Evolutionary conservation across 345 rosid species (phyloP).

Genomic region (Salix dunnii): DNA sequence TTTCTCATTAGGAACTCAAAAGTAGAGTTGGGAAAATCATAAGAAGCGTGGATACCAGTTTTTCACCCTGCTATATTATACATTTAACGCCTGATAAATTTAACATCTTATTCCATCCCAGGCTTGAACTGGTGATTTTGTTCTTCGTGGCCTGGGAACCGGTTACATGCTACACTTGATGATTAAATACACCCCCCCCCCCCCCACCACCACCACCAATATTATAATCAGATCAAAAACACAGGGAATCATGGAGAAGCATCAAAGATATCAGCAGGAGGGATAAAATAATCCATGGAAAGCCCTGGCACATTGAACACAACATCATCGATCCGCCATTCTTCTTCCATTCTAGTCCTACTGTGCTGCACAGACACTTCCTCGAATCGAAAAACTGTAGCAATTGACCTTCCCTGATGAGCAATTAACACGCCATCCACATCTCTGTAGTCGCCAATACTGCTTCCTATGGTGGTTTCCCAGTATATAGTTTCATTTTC

Average conservation of each 20-base stretch:
- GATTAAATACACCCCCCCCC: constrained; percentile 9
- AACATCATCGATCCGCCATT: constrained; percentile 88
- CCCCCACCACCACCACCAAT: constrained; percentile 23
- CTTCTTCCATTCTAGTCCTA: constrained; percentile 84
- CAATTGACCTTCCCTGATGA: constrained; percentile 81
- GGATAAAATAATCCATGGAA: constrained; percentile 78
- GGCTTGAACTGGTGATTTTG: neutral
- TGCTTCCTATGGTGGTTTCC: constrained; percentile 93
- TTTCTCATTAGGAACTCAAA: neutral
- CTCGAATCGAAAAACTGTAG: constrained; percentile 81
- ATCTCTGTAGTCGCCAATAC: constrained; percentile 78
- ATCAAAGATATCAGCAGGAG: constrained; percentile 81
- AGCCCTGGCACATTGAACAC: constrained; percentile 88
- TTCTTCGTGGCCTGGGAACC: neutral
- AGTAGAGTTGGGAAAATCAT: neutral
- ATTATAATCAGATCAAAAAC: neutral
- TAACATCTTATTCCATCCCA: neutral
- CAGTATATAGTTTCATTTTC: constrained; percentile 64
- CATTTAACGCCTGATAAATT: neutral
- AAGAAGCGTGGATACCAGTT: neutral
- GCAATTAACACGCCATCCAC: constrained; percentile 78
- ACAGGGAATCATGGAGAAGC: constrained; percentile 16
- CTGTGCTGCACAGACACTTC: constrained; percentile 68
- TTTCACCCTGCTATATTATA: neutral
- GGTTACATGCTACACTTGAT: constrained; percentile 7